Evolutionary conservation across 306 rosid genomes (phyloP).

Genomic region (Cucumis cinereus): DNA sequence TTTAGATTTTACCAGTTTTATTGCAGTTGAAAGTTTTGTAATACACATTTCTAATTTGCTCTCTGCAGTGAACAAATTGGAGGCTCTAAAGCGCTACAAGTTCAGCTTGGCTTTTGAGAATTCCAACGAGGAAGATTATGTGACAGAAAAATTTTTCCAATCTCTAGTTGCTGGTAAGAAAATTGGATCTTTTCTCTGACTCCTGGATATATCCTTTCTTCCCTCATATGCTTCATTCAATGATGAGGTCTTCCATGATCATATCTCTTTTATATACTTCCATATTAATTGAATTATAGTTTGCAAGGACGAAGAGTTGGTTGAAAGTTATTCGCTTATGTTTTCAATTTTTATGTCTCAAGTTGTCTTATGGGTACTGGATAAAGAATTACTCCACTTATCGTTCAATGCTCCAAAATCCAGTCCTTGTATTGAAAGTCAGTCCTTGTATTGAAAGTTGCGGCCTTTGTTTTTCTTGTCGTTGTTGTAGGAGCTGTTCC

Average conservation of each 20-base stretch:
- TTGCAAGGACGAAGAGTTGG: not conserved
- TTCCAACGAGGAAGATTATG: conserved; percentile 98
- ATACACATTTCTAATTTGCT: not conserved
- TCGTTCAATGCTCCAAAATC: not conserved
- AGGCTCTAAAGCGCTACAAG: conserved; percentile 72
- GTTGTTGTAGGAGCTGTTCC: conserved; percentile 57
- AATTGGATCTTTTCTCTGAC: not conserved
- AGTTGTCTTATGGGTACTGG: not conserved
- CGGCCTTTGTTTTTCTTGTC: not conserved
- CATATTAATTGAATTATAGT: not conserved
- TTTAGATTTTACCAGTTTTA: not conserved
- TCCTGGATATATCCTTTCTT: not conserved
- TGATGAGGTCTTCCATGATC: not conserved
- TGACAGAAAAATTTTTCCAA: conserved; percentile 94
- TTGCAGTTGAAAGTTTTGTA: not conserved
- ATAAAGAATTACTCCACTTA: not conserved
- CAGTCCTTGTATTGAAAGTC: not conserved
- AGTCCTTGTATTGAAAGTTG: not conserved
- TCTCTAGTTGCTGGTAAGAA: conserved; percentile 94
- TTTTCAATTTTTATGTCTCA: not conserved
- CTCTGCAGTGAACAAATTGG: conserved; percentile 70
- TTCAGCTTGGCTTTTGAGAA: conserved; percentile 97
- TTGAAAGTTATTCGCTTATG: not conserved
- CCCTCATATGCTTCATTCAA: not conserved
- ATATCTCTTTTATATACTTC: not conserved